Evolutionary conservation across 495 filamentous ascomycete genomes (phyloP).

Genomic region (Filosporella fistucella): DNA sequence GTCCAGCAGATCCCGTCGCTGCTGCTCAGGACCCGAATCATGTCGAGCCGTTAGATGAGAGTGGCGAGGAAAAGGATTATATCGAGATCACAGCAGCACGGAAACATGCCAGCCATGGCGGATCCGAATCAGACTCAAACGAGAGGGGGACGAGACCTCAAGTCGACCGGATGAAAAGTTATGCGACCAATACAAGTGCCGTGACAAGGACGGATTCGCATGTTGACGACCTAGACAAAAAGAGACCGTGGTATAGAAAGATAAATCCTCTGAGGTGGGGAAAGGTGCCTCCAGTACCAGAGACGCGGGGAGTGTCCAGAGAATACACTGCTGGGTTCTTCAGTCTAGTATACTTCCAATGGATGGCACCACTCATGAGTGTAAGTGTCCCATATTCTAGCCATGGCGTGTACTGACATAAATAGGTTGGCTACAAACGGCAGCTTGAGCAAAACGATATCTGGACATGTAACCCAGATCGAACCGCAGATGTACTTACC

Average conservation of each 20-base stretch:
- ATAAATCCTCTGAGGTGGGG: conserved; percentile 62
- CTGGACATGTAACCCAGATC: conserved; percentile 78
- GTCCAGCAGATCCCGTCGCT: conserved; percentile 10
- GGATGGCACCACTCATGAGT: conserved; percentile 65
- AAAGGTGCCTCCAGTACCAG: conserved; percentile 52
- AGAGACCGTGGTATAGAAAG: conserved; percentile 55
- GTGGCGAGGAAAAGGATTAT: conserved; percentile 14
- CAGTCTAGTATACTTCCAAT: conserved; percentile 58
- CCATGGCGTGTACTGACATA: conserved; percentile 8
- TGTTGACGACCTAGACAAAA: conserved; percentile 16
- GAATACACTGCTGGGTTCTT: conserved; percentile 59
- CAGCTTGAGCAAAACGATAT: conserved; percentile 81
- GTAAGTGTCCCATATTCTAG: conserved; percentile 33
- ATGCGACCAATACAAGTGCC: conserved; percentile 22
- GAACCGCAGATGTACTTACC: conserved; percentile 64
- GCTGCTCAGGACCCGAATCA: conserved; percentile 5
- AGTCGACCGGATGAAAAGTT: conserved; percentile 14
- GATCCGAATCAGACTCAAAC: not conserved
- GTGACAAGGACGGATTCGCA: conserved; percentile 17
- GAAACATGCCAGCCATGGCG: not conserved
- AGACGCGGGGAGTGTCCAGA: conserved; percentile 44
- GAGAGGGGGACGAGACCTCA: conserved; percentile 9
- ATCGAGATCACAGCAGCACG: conserved; percentile 7
- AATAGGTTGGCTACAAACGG: conserved; percentile 72
- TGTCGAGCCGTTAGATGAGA: conserved; percentile 13